phyloP scores from a whole-genome alignment of 1,139 yeast species.

The Saccharomyces uvarum region DNA sequence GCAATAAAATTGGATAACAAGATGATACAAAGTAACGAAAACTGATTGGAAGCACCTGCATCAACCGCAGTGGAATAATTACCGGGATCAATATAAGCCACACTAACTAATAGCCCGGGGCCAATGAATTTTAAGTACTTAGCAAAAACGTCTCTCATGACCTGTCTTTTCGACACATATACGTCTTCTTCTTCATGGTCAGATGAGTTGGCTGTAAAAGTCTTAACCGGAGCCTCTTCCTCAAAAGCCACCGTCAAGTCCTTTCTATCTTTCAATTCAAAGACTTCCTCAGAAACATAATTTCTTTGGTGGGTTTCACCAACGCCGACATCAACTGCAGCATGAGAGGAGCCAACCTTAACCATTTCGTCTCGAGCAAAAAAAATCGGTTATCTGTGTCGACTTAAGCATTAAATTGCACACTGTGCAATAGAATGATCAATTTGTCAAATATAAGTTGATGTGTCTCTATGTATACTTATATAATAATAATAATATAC shows the following conservation, averaged over 20 bases:
- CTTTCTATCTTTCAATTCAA: background rate
- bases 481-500: background rate
- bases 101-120: constrained; percentile 69
- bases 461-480: constrained; percentile 1
- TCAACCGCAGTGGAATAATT: constrained; percentile 73
- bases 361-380: background rate
- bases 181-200: background rate
- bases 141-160: constrained; percentile 21
- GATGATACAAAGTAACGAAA: constrained; percentile 56
- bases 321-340: background rate
- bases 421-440: no score
- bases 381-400: background rate
- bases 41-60: constrained; percentile 67
- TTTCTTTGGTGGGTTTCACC: background rate
- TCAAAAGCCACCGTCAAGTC: background rate
- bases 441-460: background rate
- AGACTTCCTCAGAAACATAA: background rate
- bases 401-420: no score
- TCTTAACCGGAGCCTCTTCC: background rate
- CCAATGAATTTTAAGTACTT: constrained; percentile 62
- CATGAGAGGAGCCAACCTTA: background rate
- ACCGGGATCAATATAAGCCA: constrained; percentile 82
- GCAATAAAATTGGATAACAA: constrained; percentile 65
- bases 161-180: background rate
- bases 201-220: background rate